Conservation (phyloP, 139 green algal genomes). For the Tetradesmus lagerheimii region DNA sequence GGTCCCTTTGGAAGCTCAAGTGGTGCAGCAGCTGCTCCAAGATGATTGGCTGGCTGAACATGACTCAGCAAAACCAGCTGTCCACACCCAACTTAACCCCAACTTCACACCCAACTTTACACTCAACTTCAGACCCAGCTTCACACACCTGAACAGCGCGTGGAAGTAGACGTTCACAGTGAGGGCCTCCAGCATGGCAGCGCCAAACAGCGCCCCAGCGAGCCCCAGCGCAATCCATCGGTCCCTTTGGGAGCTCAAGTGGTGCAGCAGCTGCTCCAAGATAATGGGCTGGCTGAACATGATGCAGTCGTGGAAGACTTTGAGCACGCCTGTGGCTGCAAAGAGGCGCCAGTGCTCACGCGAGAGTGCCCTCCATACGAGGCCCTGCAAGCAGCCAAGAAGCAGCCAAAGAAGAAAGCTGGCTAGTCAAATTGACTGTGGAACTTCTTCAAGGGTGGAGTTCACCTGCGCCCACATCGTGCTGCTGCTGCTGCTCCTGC, state of each 20-base stretch:
- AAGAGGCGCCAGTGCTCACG: conserved; percentile 52
- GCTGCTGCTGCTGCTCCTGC: conserved; percentile 17
- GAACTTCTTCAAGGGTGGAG: too few relatives aligned
- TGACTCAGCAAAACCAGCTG: too few relatives aligned
- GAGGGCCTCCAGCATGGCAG: conserved; percentile 74
- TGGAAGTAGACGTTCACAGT: conserved; percentile 91
- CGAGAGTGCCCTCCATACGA: conserved; percentile 53
- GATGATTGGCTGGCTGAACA: too few relatives aligned
- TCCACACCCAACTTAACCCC: too few relatives aligned
- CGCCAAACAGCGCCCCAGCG: conserved; percentile 58
- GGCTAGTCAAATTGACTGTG: too few relatives aligned
- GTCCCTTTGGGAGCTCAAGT: conserved; percentile 44
- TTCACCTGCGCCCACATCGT: not conserved
- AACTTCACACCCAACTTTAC: not conserved
- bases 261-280: conserved; percentile 79
- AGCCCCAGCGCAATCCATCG: conserved; percentile 21
- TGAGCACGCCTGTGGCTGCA: conserved; percentile 69
- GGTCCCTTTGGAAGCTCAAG: too few relatives aligned
- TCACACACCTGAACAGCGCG: conserved; percentile 74
- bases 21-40: too few relatives aligned
- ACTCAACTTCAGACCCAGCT: too few relatives aligned
- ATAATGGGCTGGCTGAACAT: conserved; percentile 87
- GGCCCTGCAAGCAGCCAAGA: conserved; percentile 43
- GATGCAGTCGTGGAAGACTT: conserved; percentile 83
- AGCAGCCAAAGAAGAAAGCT: too few relatives aligned